Evolutionary conservation across 371 early-diverging fungal genomes (phyloP).

Genomic region (Blakeslea trispora): DNA sequence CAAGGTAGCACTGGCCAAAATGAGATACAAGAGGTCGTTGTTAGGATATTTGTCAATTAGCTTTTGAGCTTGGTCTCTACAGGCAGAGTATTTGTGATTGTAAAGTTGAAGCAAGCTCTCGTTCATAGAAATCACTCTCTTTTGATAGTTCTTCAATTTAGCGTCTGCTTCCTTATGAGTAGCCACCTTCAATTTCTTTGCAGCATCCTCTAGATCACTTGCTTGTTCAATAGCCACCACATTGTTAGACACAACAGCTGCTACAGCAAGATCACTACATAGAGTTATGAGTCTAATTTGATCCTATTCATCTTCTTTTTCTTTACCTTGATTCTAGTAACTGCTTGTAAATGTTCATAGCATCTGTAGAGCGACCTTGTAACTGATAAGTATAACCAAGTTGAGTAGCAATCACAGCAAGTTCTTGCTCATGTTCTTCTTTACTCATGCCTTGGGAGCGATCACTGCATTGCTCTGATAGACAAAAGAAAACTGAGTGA

Average conservation of each 20-base stretch:
- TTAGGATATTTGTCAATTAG: conserved; percentile 62
- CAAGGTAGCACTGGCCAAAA: conserved; percentile 60
- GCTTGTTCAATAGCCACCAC: conserved; percentile 58
- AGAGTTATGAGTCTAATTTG: background rate
- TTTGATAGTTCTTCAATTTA: conserved; percentile 65
- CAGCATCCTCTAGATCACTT: conserved; percentile 60
- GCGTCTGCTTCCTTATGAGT: conserved; percentile 57
- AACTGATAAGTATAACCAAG: conserved; percentile 75
- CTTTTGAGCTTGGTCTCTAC: conserved; percentile 54
- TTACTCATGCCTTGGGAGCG: conserved; percentile 45
- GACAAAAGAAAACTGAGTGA: too few species aligned
- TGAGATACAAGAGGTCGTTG: conserved; percentile 59
- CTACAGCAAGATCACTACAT: conserved; percentile 51
- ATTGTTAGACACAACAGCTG: conserved; percentile 74
- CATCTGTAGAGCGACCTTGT: conserved; percentile 59
- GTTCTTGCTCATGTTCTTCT: conserved; percentile 71
- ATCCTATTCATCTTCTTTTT: background rate
- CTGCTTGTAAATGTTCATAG: conserved; percentile 63
- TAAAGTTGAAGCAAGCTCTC: conserved; percentile 62
- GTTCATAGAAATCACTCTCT: conserved; percentile 69
- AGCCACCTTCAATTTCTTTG: conserved; percentile 60
- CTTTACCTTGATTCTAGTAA: conserved; percentile 64
- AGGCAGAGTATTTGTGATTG: conserved; percentile 49
- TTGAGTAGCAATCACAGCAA: conserved; percentile 70
- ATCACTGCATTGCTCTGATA: conserved; percentile 40